Conservation (phyloP, 805 yeast genomes). For the Kazachstania taianensis region DNA sequence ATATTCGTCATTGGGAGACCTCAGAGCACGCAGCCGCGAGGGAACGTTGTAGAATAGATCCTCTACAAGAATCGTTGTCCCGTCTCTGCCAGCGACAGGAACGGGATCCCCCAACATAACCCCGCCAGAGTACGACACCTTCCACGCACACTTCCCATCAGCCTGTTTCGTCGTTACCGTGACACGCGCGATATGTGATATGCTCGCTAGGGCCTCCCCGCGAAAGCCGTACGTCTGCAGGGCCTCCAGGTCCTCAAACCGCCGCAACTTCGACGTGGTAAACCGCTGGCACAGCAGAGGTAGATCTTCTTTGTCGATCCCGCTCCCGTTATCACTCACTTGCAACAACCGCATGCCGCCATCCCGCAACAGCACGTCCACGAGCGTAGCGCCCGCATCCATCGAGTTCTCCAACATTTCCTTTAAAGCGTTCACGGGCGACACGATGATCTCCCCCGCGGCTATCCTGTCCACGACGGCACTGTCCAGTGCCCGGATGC, state of each 20-base stretch:
- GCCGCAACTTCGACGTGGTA: conserved; percentile 75
- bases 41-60: conserved; percentile 86
- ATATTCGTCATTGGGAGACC: conserved; percentile 64
- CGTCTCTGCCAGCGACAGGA: conserved; percentile 78
- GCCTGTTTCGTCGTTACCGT: conserved; percentile 67
- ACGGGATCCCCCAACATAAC: conserved; percentile 44
- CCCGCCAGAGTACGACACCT: conserved; percentile 59
- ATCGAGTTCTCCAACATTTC: conserved; percentile 88
- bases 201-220: conserved; percentile 93
- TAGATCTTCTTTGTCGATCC: conserved; percentile 65
- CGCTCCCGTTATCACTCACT: conserved; percentile 81
- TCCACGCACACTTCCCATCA: conserved; percentile 59
- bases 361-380: conserved; percentile 77
- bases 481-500: conserved; percentile 42
- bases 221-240: conserved; percentile 86
- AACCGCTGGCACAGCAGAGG: conserved; percentile 79
- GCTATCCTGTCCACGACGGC: conserved; percentile 84
- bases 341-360: conserved; percentile 86
- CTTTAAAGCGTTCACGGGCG: conserved; percentile 89
- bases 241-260: conserved; percentile 62
- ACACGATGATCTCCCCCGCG: conserved; percentile 92
- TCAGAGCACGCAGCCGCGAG: conserved; percentile 58
- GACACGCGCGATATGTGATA: conserved; percentile 79
- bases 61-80: conserved; percentile 78
- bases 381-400: conserved; percentile 67